Conservation (phyloP, 306 rosid genomes). For the Chamaecrista fasciculata region DNA sequence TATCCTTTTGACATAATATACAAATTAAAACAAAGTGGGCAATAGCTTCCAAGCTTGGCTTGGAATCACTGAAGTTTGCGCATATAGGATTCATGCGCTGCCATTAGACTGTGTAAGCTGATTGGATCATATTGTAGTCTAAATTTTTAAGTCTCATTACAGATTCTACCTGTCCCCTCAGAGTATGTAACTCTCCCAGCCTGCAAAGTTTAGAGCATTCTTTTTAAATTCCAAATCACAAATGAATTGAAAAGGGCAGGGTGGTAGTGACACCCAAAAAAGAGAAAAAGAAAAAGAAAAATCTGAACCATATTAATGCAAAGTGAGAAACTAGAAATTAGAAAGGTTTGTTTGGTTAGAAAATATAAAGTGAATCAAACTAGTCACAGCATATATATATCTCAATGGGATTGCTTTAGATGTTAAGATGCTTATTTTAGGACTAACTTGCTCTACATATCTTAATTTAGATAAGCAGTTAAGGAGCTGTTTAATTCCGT, state of each 20-base stretch:
- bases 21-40: constrained; percentile 2
- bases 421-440: too few species aligned
- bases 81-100: background rate
- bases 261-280: too few species aligned
- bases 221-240: background rate
- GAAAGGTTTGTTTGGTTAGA: too few species aligned
- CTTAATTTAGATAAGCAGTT: background rate
- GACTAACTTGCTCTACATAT: too few species aligned
- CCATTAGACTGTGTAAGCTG: constrained; percentile 67
- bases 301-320: background rate
- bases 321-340: constrained; percentile 1
- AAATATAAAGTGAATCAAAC: too few species aligned
- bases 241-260: too few species aligned
- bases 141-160: constrained; percentile 69
- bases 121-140: constrained; percentile 43
- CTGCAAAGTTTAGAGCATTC: constrained; percentile 44
- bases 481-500: too few species aligned
- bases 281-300: background rate
- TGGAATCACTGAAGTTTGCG: constrained; percentile 13
- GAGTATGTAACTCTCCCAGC: constrained; percentile 68
- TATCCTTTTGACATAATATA: constrained; percentile 11
- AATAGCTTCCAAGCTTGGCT: constrained; percentile 30
- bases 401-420: too few species aligned
- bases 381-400: too few species aligned
- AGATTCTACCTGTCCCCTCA: constrained; percentile 77